A percentile compares a stretch with the other conserved stretches of the same genome.
Evolutionary conservation across 257 asterid species (phyloP).

Genomic region (Nicotiana undulata): DNA sequence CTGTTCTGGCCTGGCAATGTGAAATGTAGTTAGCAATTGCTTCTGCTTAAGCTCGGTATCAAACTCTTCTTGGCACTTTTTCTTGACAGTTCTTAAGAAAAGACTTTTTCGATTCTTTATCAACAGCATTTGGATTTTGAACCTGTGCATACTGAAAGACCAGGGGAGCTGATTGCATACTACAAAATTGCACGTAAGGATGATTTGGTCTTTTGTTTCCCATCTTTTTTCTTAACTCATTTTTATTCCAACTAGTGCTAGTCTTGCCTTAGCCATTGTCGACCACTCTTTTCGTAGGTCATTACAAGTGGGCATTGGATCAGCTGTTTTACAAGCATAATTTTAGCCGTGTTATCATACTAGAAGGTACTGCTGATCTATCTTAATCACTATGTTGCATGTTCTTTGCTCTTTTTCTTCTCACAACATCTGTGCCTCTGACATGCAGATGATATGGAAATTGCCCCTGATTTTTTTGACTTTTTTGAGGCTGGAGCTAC

Average conservation of each 20-base stretch:
- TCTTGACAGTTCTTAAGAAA: background rate
- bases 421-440: constrained; percentile 12
- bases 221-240: background rate
- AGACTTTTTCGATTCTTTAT: constrained; percentile 10
- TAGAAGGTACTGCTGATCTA: constrained; percentile 61
- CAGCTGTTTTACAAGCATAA: constrained; percentile 81
- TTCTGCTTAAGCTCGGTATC: background rate
- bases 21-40: background rate
- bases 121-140: constrained; percentile 80
- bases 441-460: constrained; percentile 96
- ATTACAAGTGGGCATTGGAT: constrained; percentile 98
- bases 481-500: constrained; percentile 94
- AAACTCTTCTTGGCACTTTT: background rate
- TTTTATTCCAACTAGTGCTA: background rate
- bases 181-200: constrained; percentile 93
- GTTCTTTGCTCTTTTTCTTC: constrained; percentile 20
- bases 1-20: background rate
- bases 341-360: constrained; percentile 84
- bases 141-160: constrained; percentile 82
- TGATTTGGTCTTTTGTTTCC: constrained; percentile 15
- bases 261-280: constrained; percentile 1
- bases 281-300: constrained; percentile 44
- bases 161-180: constrained; percentile 94
- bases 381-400: constrained; percentile 9
- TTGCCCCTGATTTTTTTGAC: constrained; percentile 90